Evolutionary conservation across 192 early-diverging fungal genomes (phyloP).

Genomic region (Pilaira anomala): DNA sequence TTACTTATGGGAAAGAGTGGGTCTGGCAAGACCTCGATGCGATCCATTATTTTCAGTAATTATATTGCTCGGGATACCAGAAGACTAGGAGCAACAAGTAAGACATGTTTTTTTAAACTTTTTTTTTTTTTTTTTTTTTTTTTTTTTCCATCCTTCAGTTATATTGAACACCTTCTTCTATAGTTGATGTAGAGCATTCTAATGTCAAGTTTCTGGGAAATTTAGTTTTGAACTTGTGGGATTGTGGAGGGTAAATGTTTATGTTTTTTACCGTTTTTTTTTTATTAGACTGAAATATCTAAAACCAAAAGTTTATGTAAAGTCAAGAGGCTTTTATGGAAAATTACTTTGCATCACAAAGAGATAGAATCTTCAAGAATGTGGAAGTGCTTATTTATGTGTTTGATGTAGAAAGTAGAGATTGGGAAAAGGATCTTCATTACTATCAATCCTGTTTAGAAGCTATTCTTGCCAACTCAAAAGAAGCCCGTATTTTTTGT

Average conservation of each 20-base stretch:
- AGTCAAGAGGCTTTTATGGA: constrained; percentile 96
- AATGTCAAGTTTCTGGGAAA: constrained; percentile 95
- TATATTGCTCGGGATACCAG: constrained; percentile 94
- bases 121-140: background rate
- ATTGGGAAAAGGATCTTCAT: constrained; percentile 86
- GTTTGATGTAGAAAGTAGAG: constrained; percentile 92
- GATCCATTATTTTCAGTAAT: constrained; percentile 97
- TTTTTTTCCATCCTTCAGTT: background rate
- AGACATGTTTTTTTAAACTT: constrained; percentile 9
- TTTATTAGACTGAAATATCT: background rate
- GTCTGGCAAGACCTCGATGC: constrained; percentile 98
- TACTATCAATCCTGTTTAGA: constrained; percentile 89
- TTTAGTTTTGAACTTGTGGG: constrained; percentile 96
- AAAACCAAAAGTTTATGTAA: background rate
- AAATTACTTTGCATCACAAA: constrained; percentile 88
- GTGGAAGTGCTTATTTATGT: constrained; percentile 99
- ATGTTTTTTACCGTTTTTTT: background rate
- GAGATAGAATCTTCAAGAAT: constrained; percentile 95
- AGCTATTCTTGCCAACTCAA: constrained; percentile 74
- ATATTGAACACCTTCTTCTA: background rate
- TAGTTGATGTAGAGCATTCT: constrained; percentile 96
- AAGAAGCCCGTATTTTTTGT: constrained; percentile 92
- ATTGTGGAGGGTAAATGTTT: constrained; percentile 71
- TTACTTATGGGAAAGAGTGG: constrained; percentile 97
- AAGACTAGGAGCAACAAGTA: constrained; percentile 92